A percentile compares a stretch with the other conserved stretches of the same genome.
Conservation (phyloP, 169 alveolate genomes). For the Perkinsus olseni region DNA sequence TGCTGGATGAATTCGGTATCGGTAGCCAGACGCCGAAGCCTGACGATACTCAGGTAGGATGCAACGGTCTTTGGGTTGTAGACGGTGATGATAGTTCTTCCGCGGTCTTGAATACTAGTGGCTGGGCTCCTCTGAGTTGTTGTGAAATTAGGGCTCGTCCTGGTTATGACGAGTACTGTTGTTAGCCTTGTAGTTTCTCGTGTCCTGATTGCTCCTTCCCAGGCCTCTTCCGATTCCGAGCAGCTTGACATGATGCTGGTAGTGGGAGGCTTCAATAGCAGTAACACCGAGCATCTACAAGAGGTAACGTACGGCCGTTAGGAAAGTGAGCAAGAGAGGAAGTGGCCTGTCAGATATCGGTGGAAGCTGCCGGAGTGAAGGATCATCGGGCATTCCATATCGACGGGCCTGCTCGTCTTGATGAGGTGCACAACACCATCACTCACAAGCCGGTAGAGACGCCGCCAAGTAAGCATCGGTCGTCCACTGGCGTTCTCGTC, state of each 20-base stretch:
- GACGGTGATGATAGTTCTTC: too few relatives aligned
- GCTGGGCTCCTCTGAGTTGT: too few relatives aligned
- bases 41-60: too few relatives aligned
- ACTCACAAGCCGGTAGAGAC: not conserved
- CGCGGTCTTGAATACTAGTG: too few relatives aligned
- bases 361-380: not conserved
- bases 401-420: not conserved
- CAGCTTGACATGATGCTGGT: not conserved
- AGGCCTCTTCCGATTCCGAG: not conserved
- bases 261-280: not conserved
- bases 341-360: not conserved
- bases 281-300: not conserved
- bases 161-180: too few relatives aligned
- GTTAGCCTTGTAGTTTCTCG: too few relatives aligned
- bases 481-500: too few relatives aligned
- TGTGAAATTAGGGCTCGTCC: too few relatives aligned
- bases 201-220: not conserved
- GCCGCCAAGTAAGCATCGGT: not conserved
- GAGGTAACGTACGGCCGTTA: not conserved
- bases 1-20: not conserved
- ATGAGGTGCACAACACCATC: not conserved
- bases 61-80: too few relatives aligned
- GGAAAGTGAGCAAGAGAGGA: not conserved
- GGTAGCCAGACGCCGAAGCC: not conserved
- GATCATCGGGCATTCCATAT: not conserved